These are phyloP conservation scores for Cytospora schulzeri DNA, from an alignment of 2,329 filamentous ascomycete species.

Conservation along the genomic window DNA sequence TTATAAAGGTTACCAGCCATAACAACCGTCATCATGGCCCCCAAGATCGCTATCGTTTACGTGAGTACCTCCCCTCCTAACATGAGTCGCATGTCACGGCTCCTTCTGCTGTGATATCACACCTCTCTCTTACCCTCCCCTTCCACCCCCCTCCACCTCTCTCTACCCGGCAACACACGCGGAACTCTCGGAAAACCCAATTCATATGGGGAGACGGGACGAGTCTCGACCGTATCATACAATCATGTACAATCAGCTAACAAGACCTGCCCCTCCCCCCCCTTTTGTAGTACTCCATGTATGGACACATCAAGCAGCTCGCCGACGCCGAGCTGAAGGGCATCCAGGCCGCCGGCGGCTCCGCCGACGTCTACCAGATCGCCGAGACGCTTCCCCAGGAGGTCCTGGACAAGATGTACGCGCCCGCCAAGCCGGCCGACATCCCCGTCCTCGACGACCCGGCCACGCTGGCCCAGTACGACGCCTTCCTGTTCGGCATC, in stretches of 20 bases:
- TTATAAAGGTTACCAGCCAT: slow-evolving; percentile 21
- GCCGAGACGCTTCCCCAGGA: slow-evolving; percentile 84
- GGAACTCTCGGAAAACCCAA: background rate
- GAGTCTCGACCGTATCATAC: no score
- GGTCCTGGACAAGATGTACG: slow-evolving; percentile 88
- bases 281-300: slow-evolving; percentile 77
- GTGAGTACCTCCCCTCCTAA: slow-evolving; percentile 54
- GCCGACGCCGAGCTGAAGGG: slow-evolving; percentile 91
- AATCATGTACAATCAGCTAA: background rate
- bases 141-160: background rate
- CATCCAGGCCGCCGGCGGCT: slow-evolving; percentile 83
- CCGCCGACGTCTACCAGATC: slow-evolving; percentile 82
- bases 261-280: no score
- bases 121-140: no score
- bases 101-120: no score
- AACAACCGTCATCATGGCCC: slow-evolving; percentile 67
- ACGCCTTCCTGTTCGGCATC: slow-evolving; percentile 90
- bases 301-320: slow-evolving; percentile 83
- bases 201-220: no score
- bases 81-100: slow-evolving; percentile 14
- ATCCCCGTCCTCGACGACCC: slow-evolving; percentile 65
- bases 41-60: slow-evolving; percentile 89
- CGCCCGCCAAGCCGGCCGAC: slow-evolving; percentile 71
- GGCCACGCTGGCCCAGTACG: slow-evolving; percentile 69
- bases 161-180: background rate